Evolutionary conservation across 805 yeast genomes (phyloP).

Genomic region (Wickerhamiella lipophila): DNA sequence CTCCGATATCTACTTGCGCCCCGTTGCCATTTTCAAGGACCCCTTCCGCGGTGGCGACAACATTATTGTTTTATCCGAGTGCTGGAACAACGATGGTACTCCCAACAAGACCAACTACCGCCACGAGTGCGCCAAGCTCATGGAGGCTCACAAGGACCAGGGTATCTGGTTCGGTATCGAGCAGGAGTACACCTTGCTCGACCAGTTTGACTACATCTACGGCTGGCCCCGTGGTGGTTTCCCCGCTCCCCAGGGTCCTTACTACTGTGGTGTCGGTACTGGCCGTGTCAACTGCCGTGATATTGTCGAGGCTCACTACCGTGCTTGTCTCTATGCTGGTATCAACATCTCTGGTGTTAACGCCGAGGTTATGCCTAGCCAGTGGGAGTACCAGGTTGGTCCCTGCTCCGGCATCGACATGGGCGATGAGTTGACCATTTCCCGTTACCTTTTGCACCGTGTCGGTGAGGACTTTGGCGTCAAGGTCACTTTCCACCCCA

Average conservation of each 20-base stretch:
- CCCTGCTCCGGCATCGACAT: constrained; percentile 89
- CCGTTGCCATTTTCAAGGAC: constrained; percentile 89
- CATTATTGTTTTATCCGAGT: constrained; percentile 86
- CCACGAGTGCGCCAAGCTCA: constrained; percentile 88
- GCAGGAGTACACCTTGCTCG: constrained; percentile 96
- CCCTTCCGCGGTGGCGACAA: constrained; percentile 98
- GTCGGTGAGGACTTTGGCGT: constrained; percentile 98
- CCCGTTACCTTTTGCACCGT: constrained; percentile 83
- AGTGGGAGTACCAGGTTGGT: constrained; percentile 99
- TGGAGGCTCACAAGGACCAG: constrained; percentile 79
- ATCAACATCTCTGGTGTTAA: constrained; percentile 86
- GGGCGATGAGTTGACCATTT: constrained; percentile 97
- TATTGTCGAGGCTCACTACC: constrained; percentile 97
- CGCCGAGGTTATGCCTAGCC: constrained; percentile 99
- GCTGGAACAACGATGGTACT: constrained; percentile 97
- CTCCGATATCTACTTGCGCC: constrained; percentile 89
- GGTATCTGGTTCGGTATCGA: constrained; percentile 96
- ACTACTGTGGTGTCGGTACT: constrained; percentile 99
- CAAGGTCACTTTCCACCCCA: constrained; percentile 97
- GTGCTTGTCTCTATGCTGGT: constrained; percentile 93
- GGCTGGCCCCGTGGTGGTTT: constrained; percentile 99
- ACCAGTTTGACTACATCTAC: constrained; percentile 75
- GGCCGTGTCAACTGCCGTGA: constrained; percentile 98
- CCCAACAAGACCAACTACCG: constrained; percentile 98
- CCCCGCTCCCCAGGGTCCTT: constrained; percentile 99